Conservation (phyloP, 768 basidiomycete genomes). For the Boletus coccyginus region DNA sequence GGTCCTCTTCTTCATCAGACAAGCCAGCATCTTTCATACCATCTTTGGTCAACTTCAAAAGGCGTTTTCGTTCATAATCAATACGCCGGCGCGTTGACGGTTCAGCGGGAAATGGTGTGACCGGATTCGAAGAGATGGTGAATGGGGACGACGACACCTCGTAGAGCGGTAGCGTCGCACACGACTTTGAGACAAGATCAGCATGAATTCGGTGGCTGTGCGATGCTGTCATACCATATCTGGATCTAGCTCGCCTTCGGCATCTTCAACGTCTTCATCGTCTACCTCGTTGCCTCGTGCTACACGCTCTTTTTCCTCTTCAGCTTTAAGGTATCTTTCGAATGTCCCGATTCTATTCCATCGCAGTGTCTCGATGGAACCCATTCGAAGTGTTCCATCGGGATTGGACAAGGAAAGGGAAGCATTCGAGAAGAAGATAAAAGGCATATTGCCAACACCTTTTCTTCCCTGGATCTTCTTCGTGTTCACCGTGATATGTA, state of each 20-base stretch:
- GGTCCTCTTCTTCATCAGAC: constrained; percentile 25
- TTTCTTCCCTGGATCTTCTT: constrained; percentile 49
- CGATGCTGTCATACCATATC: constrained; percentile 20
- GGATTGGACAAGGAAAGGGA: constrained; percentile 28
- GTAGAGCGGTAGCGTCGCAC: constrained; percentile 26
- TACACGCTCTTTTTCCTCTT: constrained; percentile 27
- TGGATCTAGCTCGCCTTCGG: constrained; percentile 27
- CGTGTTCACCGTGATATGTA: constrained; percentile 66
- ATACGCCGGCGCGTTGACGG: constrained; percentile 28
- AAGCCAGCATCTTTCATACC: constrained; percentile 27
- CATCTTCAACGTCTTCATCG: constrained; percentile 23
- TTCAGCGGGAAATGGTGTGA: constrained; percentile 30
- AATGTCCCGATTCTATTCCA: constrained; percentile 31
- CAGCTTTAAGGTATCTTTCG: constrained; percentile 24
- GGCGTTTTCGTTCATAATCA: constrained; percentile 29
- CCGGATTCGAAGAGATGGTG: constrained; percentile 25
- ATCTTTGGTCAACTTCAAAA: constrained; percentile 28
- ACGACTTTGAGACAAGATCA: constrained; percentile 19
- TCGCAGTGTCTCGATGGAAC: constrained; percentile 24
- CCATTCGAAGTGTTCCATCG: constrained; percentile 19
- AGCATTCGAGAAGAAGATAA: constrained; percentile 55
- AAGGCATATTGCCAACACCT: constrained; percentile 60
- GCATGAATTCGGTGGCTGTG: not conserved
- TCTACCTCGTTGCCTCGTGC: constrained; percentile 10
- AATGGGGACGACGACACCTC: constrained; percentile 25